Conservation (phyloP, 31 red algal genomes). For the Bonnemaisonia californica region DNA sequence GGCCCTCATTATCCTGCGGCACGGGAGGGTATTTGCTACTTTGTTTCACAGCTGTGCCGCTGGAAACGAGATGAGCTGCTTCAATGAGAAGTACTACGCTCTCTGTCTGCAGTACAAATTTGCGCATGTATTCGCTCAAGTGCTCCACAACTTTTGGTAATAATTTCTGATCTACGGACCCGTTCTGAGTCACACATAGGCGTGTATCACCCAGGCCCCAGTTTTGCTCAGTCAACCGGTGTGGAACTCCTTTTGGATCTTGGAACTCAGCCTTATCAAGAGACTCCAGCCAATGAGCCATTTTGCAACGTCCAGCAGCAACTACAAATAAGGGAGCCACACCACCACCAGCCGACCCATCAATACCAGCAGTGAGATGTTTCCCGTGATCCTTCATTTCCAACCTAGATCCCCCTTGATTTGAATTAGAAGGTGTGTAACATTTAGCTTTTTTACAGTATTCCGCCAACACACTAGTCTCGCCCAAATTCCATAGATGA, state of each 20-base stretch:
- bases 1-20: no score
- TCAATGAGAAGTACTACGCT: background rate
- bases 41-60: no score
- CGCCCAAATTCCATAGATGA: background rate
- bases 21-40: no score
- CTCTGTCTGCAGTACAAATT: background rate
- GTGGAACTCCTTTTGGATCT: background rate
- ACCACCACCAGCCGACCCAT: background rate
- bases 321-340: background rate
- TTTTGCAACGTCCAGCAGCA: background rate
- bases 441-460: background rate
- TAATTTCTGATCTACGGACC: background rate
- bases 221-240: background rate
- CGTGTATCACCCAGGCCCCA: background rate
- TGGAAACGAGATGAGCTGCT: no score
- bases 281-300: background rate
- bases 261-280: background rate
- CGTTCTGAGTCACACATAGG: background rate
- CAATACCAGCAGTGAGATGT: background rate
- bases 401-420: background rate
- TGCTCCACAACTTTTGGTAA: background rate
- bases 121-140: background rate
- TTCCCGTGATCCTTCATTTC: background rate
- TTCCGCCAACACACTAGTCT: background rate
- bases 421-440: background rate